These are phyloP conservation scores for Agapanthus africanus DNA, from an alignment of 106 monocot species.

Conservation along the genomic window DNA sequence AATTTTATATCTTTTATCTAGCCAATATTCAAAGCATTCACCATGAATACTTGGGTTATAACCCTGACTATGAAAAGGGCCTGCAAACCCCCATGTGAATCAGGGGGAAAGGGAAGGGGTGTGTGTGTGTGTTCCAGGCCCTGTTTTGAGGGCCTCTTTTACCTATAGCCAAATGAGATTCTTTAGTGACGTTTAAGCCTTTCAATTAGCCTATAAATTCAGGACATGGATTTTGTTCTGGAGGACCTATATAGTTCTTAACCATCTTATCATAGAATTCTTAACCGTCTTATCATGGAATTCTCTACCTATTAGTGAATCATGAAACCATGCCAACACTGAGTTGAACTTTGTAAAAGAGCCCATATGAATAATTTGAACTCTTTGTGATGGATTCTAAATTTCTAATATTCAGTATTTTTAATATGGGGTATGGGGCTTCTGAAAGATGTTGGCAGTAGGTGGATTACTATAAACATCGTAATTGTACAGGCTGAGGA, in stretches of 20 bases:
- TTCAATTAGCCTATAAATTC: neutral
- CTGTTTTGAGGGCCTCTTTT: no score
- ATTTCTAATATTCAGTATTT: neutral
- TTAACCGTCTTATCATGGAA: neutral
- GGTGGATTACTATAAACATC: neutral
- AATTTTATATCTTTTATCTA: no score
- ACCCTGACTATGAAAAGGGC: no score
- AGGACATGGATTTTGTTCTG: neutral
- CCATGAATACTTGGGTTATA: neutral
- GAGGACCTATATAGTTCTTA: neutral
- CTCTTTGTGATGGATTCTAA: neutral
- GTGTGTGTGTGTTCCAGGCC: no score
- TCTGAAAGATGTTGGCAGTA: neutral
- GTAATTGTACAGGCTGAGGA: neutral
- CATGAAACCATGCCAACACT: neutral
- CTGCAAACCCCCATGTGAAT: no score
- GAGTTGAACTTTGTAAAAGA: neutral
- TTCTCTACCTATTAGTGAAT: neutral
- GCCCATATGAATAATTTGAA: neutral
- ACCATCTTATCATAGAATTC: no score
- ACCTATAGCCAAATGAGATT: no score
- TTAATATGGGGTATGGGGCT: neutral
- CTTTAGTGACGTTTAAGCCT: no score
- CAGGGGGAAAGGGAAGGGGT: conserved; percentile 2
- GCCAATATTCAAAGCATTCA: neutral